Percentiles rank a stretch among this genome's conserved stretches.
Conservation (phyloP, 345 rosid genomes). For the Noccaea caerulescens region DNA sequence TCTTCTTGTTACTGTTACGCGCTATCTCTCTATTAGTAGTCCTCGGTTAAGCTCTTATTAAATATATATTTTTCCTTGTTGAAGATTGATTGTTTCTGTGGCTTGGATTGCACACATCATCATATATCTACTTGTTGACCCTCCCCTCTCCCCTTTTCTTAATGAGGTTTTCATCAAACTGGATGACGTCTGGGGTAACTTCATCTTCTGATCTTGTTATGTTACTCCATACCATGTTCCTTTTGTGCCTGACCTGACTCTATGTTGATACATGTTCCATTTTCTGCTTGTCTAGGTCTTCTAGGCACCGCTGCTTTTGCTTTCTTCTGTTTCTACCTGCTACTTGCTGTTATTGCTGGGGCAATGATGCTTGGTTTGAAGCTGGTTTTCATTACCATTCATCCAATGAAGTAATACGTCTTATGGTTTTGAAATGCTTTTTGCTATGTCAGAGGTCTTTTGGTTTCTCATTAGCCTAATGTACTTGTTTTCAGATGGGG, state of each 20-base stretch:
- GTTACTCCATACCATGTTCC: constrained; percentile 10
- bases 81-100: constrained; percentile 89
- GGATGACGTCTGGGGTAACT: constrained; percentile 93
- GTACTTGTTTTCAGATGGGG: constrained; percentile 77
- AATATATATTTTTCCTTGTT: constrained; percentile 18
- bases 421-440: constrained; percentile 19
- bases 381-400: constrained; percentile 85
- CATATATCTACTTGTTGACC: constrained; percentile 77
- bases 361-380: constrained; percentile 98
- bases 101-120: constrained; percentile 95
- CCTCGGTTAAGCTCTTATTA: neutral
- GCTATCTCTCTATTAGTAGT: neutral
- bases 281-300: constrained; percentile 63
- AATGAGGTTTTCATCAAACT: constrained; percentile 96
- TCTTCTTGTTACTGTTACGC: constrained; percentile 3
- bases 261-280: constrained; percentile 7
- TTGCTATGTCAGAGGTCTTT: constrained; percentile 14
- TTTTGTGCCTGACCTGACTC: constrained; percentile 14
- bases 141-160: constrained; percentile 86
- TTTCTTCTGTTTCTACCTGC: constrained; percentile 93
- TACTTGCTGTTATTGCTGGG: constrained; percentile 94
- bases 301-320: constrained; percentile 95
- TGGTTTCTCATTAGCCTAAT: constrained; percentile 37
- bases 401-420: constrained; percentile 86
- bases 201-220: constrained; percentile 6